Base-by-base conservation (phyloP, 345 rosid genomes). In the Erucastrum elatum region DNA sequence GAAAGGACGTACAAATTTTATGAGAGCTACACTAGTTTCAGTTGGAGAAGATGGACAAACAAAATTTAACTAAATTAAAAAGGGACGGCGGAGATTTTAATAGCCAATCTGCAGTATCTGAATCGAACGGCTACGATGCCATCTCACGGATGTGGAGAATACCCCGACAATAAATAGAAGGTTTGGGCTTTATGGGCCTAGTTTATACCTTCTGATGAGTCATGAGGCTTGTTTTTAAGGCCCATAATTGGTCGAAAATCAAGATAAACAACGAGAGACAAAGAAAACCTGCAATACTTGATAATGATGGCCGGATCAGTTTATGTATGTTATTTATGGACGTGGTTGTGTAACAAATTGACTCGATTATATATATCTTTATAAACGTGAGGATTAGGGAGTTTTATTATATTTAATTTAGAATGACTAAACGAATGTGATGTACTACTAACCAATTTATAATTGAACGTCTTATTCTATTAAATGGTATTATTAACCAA, bases 401-500 rank as follows among this genome's bases (percentile, higher is more conserved):
- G 63, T 72, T 71, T 39, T 39, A 44, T 49, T 66, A 59, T 78
- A 78, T 72, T 72, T 59, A 72, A 78, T 78, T 59, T 21, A 33
- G 49, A 5, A 15, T 33, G 59, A 71, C 26, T 60, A 72, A 72
- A 17, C 72, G 82, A 78, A 60, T 58, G 64, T 66, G 82, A 78
- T 78, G 66, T 66, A 72, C 82, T 72, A 78, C 82, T 72, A 78
- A 77, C 77, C 26, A 78, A 72, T 33, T 66, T 60, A 66, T 72
- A 66, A 72, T 59, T 59, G 56, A 0, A 60, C 68, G 82, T 72
- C 82, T 39, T 72, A 59, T 66, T 72, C 66, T 77, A 64, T 71
- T 78, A 59, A 66, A 66, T 66, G 25, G 31, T 59, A 66, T 66
- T n/a, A 46, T 69, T 59, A 72, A 59, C 41, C 55, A 66, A 66